Conservation (phyloP, 345 rosid species). For the Rhodomyrtus tomentosa region DNA sequence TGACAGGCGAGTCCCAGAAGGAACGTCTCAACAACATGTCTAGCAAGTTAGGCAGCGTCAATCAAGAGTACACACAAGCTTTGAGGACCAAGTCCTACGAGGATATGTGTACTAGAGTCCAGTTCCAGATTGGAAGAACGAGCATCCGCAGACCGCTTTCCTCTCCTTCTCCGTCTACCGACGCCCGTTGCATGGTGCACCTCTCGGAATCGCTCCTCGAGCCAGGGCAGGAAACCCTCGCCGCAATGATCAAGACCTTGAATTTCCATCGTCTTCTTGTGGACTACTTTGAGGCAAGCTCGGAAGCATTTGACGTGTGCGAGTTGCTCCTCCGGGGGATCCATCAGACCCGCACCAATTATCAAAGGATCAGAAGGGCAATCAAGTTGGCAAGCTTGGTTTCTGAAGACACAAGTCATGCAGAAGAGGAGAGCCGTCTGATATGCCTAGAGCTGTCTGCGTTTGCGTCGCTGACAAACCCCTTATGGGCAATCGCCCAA, state of each 20-base stretch:
- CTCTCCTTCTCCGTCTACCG: not conserved
- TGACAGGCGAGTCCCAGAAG: conserved; percentile 2
- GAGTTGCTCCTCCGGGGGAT: conserved; percentile 52
- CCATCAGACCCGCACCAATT: conserved; percentile 39
- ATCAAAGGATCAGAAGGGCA: conserved; percentile 37
- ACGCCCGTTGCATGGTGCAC: conserved; percentile 9
- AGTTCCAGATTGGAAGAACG: conserved; percentile 23
- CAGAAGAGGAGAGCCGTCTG: conserved; percentile 3
- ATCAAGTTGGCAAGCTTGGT: conserved; percentile 24
- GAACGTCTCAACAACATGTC: not conserved
- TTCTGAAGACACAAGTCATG: conserved; percentile 4
- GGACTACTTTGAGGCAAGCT: conserved; percentile 47
- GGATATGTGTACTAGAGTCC: conserved; percentile 52
- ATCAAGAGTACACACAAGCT: conserved; percentile 77
- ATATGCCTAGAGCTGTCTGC: conserved; percentile 40
- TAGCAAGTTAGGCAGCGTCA: conserved; percentile 31
- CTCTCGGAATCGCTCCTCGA: conserved; percentile 55
- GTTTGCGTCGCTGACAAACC: conserved; percentile 39
- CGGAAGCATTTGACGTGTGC: conserved; percentile 45
- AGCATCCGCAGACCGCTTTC: conserved; percentile 11
- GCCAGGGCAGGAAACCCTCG: conserved; percentile 40
- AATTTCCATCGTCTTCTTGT: conserved; percentile 31
- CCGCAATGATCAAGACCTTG: conserved; percentile 20
- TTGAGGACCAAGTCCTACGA: conserved; percentile 70
- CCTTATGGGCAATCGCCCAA: conserved; percentile 27